Conservation (phyloP, 2,329 filamentous ascomycete genomes). For the Fusarium heterosporum region DNA sequence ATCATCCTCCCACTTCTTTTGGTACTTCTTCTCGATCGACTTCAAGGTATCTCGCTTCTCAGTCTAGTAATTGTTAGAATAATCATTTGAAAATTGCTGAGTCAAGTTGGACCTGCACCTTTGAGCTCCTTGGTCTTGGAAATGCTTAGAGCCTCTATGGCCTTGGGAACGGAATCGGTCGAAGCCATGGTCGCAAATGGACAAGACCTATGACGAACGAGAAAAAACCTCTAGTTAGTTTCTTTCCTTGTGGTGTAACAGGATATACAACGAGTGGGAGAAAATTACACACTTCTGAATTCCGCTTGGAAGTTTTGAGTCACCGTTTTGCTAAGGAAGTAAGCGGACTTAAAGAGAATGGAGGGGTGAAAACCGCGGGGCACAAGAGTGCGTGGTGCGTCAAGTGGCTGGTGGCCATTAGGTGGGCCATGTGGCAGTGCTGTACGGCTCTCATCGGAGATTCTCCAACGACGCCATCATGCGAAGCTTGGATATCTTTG, state of each 20-base stretch:
- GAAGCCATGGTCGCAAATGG: slow-evolving; percentile 58
- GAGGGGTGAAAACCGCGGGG: slow-evolving; percentile 56
- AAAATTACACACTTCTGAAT: slow-evolving; percentile 39
- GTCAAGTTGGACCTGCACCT: slow-evolving; percentile 57
- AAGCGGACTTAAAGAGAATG: slow-evolving; percentile 38
- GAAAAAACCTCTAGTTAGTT: slow-evolving; percentile 17
- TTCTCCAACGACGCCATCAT: slow-evolving; percentile 22
- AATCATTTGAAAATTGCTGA: slow-evolving; percentile 1
- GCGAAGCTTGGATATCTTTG: slow-evolving; percentile 13
- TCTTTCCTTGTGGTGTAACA: background rate
- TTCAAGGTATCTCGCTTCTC: slow-evolving; percentile 89
- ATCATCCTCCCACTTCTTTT: slow-evolving; percentile 69
- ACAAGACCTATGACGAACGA: slow-evolving; percentile 36
- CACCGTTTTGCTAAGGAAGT: slow-evolving; percentile 41
- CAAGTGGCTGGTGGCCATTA: slow-evolving; percentile 33
- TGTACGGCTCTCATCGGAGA: slow-evolving; percentile 40
- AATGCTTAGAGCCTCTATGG: slow-evolving; percentile 63
- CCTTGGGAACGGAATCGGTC: slow-evolving; percentile 56
- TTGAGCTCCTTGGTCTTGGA: slow-evolving; percentile 72
- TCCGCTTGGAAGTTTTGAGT: slow-evolving; percentile 50
- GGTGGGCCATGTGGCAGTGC: slow-evolving; percentile 39
- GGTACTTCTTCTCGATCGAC: slow-evolving; percentile 90
- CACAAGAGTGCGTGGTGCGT: slow-evolving; percentile 34
- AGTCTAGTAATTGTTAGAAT: slow-evolving; percentile 64
- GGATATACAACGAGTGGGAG: background rate